Evolutionary conservation across 306 rosid species (phyloP).

Genomic region (Inga laurina): DNA sequence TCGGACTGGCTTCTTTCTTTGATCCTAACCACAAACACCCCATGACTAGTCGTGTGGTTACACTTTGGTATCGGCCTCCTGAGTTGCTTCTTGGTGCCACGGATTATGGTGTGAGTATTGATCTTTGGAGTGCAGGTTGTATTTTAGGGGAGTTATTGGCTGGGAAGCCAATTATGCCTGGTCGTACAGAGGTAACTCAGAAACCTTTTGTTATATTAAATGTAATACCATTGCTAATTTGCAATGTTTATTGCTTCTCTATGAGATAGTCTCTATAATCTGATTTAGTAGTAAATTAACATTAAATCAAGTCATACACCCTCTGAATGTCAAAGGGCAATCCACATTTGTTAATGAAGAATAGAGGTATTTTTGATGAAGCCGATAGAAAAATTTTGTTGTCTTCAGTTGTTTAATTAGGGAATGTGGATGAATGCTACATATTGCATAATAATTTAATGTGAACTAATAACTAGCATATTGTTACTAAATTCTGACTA

Average conservation of each 20-base stretch:
- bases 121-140: conserved; percentile 99
- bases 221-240: conserved; percentile 1
- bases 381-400: neutral
- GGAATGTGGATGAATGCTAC: neutral
- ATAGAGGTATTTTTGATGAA: neutral
- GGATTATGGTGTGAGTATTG: conserved; percentile 80
- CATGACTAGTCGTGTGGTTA: conserved; percentile 94
- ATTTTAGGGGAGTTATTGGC: conserved; percentile 89
- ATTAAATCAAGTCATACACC: conserved; percentile 7
- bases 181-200: conserved; percentile 86
- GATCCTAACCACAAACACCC: conserved; percentile 82
- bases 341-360: neutral
- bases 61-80: conserved; percentile 95
- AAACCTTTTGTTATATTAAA: neutral
- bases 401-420: conserved; percentile 1
- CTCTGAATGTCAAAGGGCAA: neutral
- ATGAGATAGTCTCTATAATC: neutral
- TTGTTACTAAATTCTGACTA: neutral
- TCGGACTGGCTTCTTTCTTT: conserved; percentile 82
- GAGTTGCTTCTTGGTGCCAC: conserved; percentile 96
- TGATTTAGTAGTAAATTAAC: neutral
- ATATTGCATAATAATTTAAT: neutral
- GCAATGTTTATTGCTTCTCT: conserved; percentile 5
- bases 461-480: neutral
- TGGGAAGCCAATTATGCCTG: conserved; percentile 97